Percentiles rank a stretch among this genome's conserved stretches.
Conservation (phyloP, 805 yeast species). For the Candida hispaniensis region DNA sequence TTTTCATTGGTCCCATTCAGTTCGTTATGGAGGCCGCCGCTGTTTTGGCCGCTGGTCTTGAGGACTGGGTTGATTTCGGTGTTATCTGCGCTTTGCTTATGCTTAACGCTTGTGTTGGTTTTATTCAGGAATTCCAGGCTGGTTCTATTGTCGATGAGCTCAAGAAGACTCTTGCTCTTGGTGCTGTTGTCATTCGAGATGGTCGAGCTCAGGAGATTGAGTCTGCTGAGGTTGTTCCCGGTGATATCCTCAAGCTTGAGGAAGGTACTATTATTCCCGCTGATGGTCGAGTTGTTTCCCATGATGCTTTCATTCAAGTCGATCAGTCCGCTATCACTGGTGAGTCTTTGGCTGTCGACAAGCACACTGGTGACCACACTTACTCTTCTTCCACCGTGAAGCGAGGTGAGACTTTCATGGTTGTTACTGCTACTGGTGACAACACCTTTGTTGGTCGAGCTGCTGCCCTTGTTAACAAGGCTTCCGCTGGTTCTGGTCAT, state of each 20-base stretch:
- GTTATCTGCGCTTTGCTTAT: conserved; percentile 80
- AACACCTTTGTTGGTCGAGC: conserved; percentile 94
- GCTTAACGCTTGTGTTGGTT: conserved; percentile 89
- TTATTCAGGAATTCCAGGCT: conserved; percentile 95
- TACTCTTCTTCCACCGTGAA: conserved; percentile 91
- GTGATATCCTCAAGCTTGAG: conserved; percentile 86
- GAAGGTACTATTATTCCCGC: conserved; percentile 91
- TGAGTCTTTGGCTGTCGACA: conserved; percentile 93
- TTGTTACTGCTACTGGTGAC: conserved; percentile 93
- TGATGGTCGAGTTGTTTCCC: conserved; percentile 82
- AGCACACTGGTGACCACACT: conserved; percentile 74
- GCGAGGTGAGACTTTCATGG: conserved; percentile 91
- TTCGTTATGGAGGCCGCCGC: conserved; percentile 97
- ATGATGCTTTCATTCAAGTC: conserved; percentile 76
- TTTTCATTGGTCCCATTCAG: conserved; percentile 92
- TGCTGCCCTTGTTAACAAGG: conserved; percentile 91
- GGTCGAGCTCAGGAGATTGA: conserved; percentile 66
- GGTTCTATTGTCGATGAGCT: conserved; percentile 96
- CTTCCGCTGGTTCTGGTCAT: conserved; percentile 88
- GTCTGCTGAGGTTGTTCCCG: conserved; percentile 84
- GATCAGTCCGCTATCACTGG: conserved; percentile 97
- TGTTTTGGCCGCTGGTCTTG: conserved; percentile 86
- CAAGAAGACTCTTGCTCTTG: conserved; percentile 87
- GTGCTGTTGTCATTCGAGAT: conserved; percentile 78
- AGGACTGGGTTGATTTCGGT: conserved; percentile 99